Evolutionary conservation across 192 early-diverging fungal genomes (phyloP).

Genomic region (Phlyctochytrium bullatum): DNA sequence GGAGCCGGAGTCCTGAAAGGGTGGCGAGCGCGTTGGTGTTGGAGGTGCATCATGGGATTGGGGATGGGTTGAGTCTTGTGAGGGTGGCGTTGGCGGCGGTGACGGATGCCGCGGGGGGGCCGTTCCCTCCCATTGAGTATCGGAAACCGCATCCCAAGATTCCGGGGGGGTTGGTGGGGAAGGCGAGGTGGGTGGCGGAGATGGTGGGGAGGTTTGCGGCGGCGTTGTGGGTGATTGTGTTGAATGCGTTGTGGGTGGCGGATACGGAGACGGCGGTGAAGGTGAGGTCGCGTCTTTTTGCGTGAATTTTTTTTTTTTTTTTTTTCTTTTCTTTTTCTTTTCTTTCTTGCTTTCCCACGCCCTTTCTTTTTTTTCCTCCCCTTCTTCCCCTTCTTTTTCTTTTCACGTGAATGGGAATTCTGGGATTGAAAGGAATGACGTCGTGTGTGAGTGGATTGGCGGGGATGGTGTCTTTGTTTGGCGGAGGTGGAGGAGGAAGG

Average conservation of each 20-base stretch:
- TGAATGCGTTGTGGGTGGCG: background rate
- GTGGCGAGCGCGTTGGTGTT: background rate
- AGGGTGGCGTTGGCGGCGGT: background rate
- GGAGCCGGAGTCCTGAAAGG: background rate
- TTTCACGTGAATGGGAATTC: too few relatives aligned
- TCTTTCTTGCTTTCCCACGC: background rate
- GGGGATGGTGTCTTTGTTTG: too few relatives aligned
- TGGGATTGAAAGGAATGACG: too few relatives aligned
- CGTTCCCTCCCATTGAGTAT: constrained; percentile 2
- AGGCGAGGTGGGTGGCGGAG: background rate
- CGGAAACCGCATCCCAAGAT: background rate
- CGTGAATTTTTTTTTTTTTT: background rate
- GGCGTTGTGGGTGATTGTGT: background rate
- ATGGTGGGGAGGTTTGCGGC: background rate
- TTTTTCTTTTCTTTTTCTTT: background rate
- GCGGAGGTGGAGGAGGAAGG: too few relatives aligned
- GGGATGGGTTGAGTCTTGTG: constrained; percentile 10
- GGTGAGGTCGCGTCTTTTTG: background rate
- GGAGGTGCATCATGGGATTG: constrained; percentile 15
- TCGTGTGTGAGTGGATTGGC: too few relatives aligned
- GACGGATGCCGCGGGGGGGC: background rate
- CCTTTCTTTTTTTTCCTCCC: background rate
- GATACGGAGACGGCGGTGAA: background rate
- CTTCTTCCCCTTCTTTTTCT: too few relatives aligned
- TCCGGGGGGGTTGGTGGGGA: background rate